Conservation (phyloP, 2,329 filamentous ascomycete genomes). For the Verticillium isaacii region DNA sequence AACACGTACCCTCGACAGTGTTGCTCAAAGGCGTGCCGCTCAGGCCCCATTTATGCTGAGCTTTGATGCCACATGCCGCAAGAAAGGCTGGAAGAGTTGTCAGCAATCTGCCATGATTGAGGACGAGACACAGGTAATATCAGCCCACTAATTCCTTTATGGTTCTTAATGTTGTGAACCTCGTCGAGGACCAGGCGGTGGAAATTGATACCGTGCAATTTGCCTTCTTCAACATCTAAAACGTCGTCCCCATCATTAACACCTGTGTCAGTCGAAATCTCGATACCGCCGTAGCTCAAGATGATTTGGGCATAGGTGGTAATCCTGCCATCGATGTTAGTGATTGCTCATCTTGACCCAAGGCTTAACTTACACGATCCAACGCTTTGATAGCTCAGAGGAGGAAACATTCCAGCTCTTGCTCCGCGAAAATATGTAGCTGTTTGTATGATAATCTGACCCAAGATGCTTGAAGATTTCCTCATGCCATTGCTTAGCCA, state of each 20-base stretch:
- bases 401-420: not conserved
- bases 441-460: not conserved
- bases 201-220: conserved; percentile 29
- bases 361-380: not conserved
- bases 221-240: not conserved
- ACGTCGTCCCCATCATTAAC: not conserved
- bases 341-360: not conserved
- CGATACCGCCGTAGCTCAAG: not conserved
- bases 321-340: not conserved
- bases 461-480: conserved; percentile 13
- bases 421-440: not conserved
- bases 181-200: conserved; percentile 54
- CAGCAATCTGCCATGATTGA: not conserved
- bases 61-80: conserved; percentile 11
- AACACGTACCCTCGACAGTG: conserved; percentile 17
- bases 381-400: not conserved
- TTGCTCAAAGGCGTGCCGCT: conserved; percentile 32
- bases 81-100: conserved; percentile 14
- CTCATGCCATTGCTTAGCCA: conserved; percentile 21
- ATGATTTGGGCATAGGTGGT: not conserved
- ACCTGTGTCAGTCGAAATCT: not conserved
- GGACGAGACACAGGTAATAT: not conserved
- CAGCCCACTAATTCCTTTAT: conserved; percentile 22
- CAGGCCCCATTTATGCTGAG: conserved; percentile 28
- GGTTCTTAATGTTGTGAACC: conserved; percentile 51